Evolutionary conservation across 2,329 filamentous ascomycete genomes (phyloP).

Genomic region (Clonostachys solani): DNA sequence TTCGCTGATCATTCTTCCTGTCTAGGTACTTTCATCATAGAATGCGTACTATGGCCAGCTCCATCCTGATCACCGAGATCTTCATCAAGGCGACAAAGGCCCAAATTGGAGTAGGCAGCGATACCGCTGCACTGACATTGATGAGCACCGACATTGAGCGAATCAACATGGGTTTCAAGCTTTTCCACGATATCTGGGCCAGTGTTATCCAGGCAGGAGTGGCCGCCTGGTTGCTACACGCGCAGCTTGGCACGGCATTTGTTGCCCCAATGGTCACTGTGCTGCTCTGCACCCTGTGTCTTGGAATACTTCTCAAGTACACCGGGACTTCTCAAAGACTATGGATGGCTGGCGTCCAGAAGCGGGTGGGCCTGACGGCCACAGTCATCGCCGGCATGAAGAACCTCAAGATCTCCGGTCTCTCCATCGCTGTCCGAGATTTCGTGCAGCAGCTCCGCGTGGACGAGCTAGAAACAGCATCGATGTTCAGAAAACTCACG

Average conservation of each 20-base stretch:
- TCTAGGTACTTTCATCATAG: conserved; percentile 28
- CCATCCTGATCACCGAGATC: conserved; percentile 21
- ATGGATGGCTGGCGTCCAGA: conserved; percentile 30
- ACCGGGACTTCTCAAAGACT: conserved; percentile 15
- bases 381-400: conserved; percentile 24
- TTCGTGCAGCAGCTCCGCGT: conserved; percentile 10
- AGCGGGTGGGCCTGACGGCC: conserved; percentile 21
- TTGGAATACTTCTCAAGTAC: conserved; percentile 5
- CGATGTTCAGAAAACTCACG: conserved; percentile 7
- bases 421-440: conserved; percentile 12
- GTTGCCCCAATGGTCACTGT: conserved; percentile 40
- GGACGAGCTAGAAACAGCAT: conserved; percentile 10
- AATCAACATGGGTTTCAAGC: conserved; percentile 23
- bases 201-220: conserved; percentile 34
- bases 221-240: conserved; percentile 40
- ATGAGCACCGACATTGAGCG: conserved; percentile 44
- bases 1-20: no score
- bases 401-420: conserved; percentile 21
- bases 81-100: conserved; percentile 25
- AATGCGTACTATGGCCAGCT: conserved; percentile 21
- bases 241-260: conserved; percentile 40
- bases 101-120: conserved; percentile 22
- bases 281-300: conserved; percentile 11
- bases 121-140: conserved; percentile 36
- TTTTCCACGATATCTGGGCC: conserved; percentile 35